A percentile compares a stretch with the other conserved stretches of the same genome.
Conservation (phyloP, 1,284 basidiomycete species). For the Psilocybe mexicana region DNA sequence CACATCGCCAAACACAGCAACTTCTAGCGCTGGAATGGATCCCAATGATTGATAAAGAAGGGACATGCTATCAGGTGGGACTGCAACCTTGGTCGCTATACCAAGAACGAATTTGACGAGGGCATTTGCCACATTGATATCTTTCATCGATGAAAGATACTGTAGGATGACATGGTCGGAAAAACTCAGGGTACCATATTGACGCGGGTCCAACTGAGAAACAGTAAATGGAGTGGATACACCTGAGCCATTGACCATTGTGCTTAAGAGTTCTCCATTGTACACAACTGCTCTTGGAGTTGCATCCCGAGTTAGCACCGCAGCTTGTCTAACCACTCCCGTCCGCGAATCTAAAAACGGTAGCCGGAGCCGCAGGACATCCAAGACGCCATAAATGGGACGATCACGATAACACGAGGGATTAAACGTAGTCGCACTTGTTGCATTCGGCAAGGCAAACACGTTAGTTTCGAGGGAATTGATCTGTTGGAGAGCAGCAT, state of each 20-base stretch:
- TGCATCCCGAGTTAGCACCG: slow-evolving; percentile 44
- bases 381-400: slow-evolving; percentile 63
- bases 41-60: slow-evolving; percentile 41
- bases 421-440: slow-evolving; percentile 39
- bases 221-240: slow-evolving; percentile 28
- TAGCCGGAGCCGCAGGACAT: slow-evolving; percentile 54
- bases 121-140: slow-evolving; percentile 45
- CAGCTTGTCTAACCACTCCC: slow-evolving; percentile 50
- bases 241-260: slow-evolving; percentile 23
- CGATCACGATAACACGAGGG: slow-evolving; percentile 52
- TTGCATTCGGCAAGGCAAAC: slow-evolving; percentile 45
- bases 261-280: slow-evolving; percentile 50
- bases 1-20: slow-evolving; percentile 61
- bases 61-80: slow-evolving; percentile 45
- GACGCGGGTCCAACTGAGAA: slow-evolving; percentile 46
- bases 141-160: slow-evolving; percentile 55
- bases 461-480: slow-evolving; percentile 49
- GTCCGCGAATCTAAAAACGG: slow-evolving; percentile 50
- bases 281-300: slow-evolving; percentile 50
- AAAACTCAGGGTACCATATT: slow-evolving; percentile 54
- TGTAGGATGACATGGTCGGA: slow-evolving; percentile 58
- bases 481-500: slow-evolving; percentile 40
- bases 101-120: slow-evolving; percentile 51
- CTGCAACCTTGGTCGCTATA: slow-evolving; percentile 28
- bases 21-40: slow-evolving; percentile 56